Base-by-base conservation (phyloP, 768 basidiomycete genomes). In the Cubamyces lactineus region DNA sequence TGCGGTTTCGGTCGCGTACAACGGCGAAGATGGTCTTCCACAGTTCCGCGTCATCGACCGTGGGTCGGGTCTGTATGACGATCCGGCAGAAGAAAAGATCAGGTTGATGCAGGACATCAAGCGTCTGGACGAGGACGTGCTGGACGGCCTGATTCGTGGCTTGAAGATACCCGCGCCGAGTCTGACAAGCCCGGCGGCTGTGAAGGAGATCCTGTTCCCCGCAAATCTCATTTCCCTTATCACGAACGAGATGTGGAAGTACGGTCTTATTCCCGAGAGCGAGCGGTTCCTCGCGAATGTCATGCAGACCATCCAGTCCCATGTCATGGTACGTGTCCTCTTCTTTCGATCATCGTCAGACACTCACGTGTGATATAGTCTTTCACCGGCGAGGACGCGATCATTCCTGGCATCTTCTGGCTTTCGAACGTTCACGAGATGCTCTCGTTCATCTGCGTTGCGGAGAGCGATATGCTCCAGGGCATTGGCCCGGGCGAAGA, bases 241-340 rank as follows among this genome's bases (percentile, higher is more conserved):
- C 66, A 96, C 95, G n/a, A 99, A 99, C 75, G 97, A 98, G 76
- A 99, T 99, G 97, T 98, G 97, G 97, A 98, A 97, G 76, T 95
- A 96, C 70, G 94, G 96, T 51, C 85, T 99, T 66, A 98, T 98
- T 67, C 83, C 87, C 16, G 97, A 99, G 76, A 96, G 94, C 77
- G 97, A 98, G 75, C 84, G 96, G 50, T 98, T 99, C 85, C 80
- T 99, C 60, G 97, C 97, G 39, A 98, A 96, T 73, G 92, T 98
- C 58, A 98, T 98, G 96, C 96, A 98, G 75, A 91, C 89, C 2
- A 91, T 99, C 61, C 97, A 99, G 79, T 83, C 89, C 24, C 94
- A 98, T 77, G 95, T 98, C 66, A 98, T 98, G 95, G 97, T 95
- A 63, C 69, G 91, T 83, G 21, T 19, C 38, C 23, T 9, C 65